A percentile compares a stretch with the other conserved stretches of the same genome.
Evolutionary conservation across 352 stramenopile species (phyloP).

Genomic region (Halophytophthora batemanensis): DNA sequence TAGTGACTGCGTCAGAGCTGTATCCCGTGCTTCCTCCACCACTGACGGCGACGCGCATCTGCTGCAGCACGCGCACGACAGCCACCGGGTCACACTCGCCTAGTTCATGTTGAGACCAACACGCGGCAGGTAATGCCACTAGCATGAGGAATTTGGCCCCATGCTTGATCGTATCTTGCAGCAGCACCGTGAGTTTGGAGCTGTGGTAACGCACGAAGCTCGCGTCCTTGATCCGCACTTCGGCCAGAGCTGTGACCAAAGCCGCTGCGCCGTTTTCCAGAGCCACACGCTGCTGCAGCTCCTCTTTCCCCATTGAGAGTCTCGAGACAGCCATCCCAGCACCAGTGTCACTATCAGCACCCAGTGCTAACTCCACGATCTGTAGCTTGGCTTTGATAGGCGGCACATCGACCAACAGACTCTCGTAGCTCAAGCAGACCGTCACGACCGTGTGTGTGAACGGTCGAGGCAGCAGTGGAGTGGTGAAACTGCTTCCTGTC

Average conservation of each 20-base stretch:
- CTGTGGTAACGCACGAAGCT: slow-evolving; percentile 72
- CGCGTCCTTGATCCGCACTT: slow-evolving; percentile 47
- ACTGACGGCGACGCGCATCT: slow-evolving; percentile 40
- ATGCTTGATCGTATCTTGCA: slow-evolving; percentile 74
- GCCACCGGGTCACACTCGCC: slow-evolving; percentile 13
- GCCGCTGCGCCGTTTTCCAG: slow-evolving; percentile 58
- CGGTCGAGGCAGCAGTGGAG: slow-evolving; percentile 8
- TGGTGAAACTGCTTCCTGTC: slow-evolving; percentile 17
- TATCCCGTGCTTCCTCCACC: slow-evolving; percentile 7
- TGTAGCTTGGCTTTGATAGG: slow-evolving; percentile 64
- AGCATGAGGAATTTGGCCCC: slow-evolving; percentile 54
- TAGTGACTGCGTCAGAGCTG: slow-evolving; percentile 6
- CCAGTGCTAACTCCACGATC: slow-evolving; percentile 59
- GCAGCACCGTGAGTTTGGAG: slow-evolving; percentile 74
- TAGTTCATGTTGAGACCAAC: neutral
- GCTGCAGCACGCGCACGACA: slow-evolving; percentile 41
- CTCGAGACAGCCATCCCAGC: slow-evolving; percentile 1
- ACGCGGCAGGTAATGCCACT: slow-evolving; percentile 30
- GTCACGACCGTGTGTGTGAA: slow-evolving; percentile 70
- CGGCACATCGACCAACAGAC: slow-evolving; percentile 30
- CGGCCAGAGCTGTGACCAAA: slow-evolving; percentile 49
- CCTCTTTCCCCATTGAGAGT: too few species aligned
- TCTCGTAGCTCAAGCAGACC: slow-evolving; percentile 56
- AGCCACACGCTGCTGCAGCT: slow-evolving; percentile 46
- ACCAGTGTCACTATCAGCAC: slow-evolving; percentile 1